These are phyloP conservation scores for Lecanosticta acicola DNA, from an alignment of 2,329 filamentous ascomycete species.

Conservation along the genomic window DNA sequence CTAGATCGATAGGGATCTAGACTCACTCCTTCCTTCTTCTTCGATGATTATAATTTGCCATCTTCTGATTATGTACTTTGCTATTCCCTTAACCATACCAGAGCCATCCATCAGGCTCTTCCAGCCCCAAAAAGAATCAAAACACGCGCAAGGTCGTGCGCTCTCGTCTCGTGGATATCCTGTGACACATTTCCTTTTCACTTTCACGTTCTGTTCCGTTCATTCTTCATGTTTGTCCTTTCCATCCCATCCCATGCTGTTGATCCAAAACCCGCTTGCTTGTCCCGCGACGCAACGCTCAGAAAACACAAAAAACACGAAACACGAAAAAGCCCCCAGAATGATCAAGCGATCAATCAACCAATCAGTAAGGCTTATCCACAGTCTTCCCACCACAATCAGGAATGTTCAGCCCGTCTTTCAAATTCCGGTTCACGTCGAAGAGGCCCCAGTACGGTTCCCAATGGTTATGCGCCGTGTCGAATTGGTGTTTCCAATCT, in stretches of 20 bases:
- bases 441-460: conserved; percentile 94
- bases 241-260: background rate
- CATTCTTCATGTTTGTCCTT: background rate
- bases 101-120: no score
- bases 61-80: no score
- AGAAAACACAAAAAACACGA: background rate
- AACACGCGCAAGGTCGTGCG: no score
- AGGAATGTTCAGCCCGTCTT: conserved; percentile 77
- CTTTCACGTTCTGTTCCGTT: no score
- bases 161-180: no score
- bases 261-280: background rate
- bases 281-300: background rate
- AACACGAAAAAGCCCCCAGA: background rate
- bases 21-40: no score
- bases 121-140: no score
- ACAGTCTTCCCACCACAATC: conserved; percentile 71
- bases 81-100: no score
- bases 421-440: conserved; percentile 77
- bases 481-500: conserved; percentile 81
- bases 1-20: no score
- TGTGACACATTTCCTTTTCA: no score
- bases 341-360: background rate
- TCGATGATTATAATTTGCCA: no score
- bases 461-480: conserved; percentile 63
- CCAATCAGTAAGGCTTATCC: conserved; percentile 22